Evolutionary conservation across 2,329 filamentous ascomycete species (phyloP).

Genomic region (Diaporthe citriasiana): DNA sequence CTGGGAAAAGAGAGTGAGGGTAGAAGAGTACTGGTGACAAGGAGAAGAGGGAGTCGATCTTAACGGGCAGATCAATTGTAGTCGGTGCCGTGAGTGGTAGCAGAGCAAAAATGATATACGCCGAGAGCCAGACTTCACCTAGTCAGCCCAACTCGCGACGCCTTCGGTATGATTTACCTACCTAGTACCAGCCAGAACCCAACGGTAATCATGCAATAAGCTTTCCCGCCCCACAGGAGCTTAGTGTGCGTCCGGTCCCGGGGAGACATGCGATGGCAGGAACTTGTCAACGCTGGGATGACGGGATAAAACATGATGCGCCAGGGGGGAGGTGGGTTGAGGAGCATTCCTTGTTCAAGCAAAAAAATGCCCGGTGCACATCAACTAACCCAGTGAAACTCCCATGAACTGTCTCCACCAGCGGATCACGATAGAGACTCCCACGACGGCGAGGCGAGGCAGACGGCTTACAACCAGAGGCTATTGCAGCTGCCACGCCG

Average conservation of each 20-base stretch:
- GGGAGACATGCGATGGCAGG: slow-evolving; percentile 28
- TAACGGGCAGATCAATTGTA: slow-evolving; percentile 10
- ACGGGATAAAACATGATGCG: slow-evolving; percentile 26
- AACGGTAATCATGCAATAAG: slow-evolving; percentile 30
- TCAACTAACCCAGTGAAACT: background rate
- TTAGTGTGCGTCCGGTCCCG: background rate
- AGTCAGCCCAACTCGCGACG: slow-evolving; percentile 19
- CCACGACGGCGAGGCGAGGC: background rate
- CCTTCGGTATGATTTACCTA: slow-evolving; percentile 33
- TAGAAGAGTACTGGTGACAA: slow-evolving; percentile 11
- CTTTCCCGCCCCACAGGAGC: slow-evolving; percentile 19
- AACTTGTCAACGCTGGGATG: slow-evolving; percentile 22
- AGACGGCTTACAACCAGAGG: background rate
- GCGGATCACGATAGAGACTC: background rate
- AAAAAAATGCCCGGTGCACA: slow-evolving; percentile 18
- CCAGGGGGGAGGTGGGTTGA: slow-evolving; percentile 8
- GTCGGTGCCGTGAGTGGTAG: slow-evolving; percentile 1
- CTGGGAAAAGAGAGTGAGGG: slow-evolving; percentile 11
- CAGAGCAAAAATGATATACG: slow-evolving; percentile 32
- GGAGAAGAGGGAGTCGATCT: slow-evolving; percentile 33
- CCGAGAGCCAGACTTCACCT: background rate
- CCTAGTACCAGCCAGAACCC: slow-evolving; percentile 26
- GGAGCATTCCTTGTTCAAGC: slow-evolving; percentile 7
- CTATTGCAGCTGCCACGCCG: slow-evolving; percentile 3
- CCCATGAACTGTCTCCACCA: background rate